Conservation (phyloP, 441 rosid species). For the Kokia cookei region DNA sequence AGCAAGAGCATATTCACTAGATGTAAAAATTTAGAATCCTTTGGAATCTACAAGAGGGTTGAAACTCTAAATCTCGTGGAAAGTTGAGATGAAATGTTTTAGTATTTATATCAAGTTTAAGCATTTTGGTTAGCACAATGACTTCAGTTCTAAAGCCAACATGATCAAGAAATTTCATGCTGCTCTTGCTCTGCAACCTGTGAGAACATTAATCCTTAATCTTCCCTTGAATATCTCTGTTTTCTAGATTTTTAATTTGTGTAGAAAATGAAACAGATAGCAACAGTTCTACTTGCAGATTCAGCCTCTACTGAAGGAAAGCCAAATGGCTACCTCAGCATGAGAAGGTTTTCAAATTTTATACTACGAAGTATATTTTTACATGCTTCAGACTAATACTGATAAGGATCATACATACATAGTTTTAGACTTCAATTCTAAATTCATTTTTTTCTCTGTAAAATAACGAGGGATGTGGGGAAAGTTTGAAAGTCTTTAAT, state of each 20-base stretch:
- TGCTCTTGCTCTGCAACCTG: constrained; percentile 97
- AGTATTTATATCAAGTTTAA: too few species aligned
- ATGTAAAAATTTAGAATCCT: too few species aligned
- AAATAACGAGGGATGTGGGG: too few species aligned
- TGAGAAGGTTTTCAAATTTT: constrained; percentile 63
- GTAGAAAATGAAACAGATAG: constrained; percentile 59
- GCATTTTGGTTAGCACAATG: constrained; percentile 6
- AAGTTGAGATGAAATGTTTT: too few species aligned
- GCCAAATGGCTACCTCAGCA: constrained; percentile 97
- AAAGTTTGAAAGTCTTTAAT: background rate
- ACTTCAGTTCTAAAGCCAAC: constrained; percentile 89
- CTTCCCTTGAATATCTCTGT: constrained; percentile 10
- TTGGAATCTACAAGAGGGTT: too few species aligned
- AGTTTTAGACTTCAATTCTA: background rate
- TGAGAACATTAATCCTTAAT: constrained; percentile 33
- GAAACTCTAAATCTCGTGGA: too few species aligned
- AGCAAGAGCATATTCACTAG: too few species aligned
- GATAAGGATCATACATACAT: constrained; percentile 83
- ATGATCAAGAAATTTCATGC: constrained; percentile 94
- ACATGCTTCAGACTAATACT: constrained; percentile 60
- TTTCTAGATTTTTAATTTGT: constrained; percentile 18
- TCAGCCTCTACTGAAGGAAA: constrained; percentile 96
- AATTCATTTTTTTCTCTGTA: background rate
- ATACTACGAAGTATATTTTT: background rate
- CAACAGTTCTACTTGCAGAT: constrained; percentile 92